Percentiles rank a stretch among this genome's conserved stretches.
Evolutionary conservation across 2,329 filamentous ascomycete species (phyloP).

Genomic region (Cercospora sp.): DNA sequence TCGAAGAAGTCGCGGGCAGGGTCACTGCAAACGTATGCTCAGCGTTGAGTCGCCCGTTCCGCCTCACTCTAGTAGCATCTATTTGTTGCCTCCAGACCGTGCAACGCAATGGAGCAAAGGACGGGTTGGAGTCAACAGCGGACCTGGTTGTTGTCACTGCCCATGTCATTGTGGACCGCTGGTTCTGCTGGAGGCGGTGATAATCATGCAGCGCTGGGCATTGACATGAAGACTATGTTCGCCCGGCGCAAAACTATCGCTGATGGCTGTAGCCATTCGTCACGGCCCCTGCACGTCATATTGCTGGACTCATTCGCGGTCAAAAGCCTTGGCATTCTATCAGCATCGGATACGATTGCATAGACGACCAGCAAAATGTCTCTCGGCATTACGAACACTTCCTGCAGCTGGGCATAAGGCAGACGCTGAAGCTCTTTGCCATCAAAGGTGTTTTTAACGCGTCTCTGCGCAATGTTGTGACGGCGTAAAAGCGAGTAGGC

Average conservation of each 20-base stretch:
- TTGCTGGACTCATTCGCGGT: neutral
- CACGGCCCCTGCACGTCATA: neutral
- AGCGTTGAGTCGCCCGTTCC: neutral
- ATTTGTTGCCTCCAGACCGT: neutral
- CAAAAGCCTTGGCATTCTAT: neutral
- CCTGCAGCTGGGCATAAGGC: neutral
- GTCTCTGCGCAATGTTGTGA: neutral
- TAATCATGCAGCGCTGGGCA: neutral
- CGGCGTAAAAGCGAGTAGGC: neutral
- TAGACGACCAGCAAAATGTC: neutral
- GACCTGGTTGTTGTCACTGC: neutral
- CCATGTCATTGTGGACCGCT: neutral
- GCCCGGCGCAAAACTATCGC: neutral
- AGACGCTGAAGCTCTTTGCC: neutral
- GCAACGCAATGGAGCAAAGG: neutral
- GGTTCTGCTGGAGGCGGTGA: neutral
- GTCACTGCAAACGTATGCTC: neutral
- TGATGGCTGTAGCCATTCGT: neutral
- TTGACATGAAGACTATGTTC: neutral
- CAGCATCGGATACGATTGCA: neutral
- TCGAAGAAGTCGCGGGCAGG: neutral
- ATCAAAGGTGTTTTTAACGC: neutral
- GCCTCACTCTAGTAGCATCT: neutral
- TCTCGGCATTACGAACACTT: neutral
- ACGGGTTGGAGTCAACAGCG: neutral